Conservation (phyloP, 805 yeast species). For the Metschnikowia koreensis region DNA sequence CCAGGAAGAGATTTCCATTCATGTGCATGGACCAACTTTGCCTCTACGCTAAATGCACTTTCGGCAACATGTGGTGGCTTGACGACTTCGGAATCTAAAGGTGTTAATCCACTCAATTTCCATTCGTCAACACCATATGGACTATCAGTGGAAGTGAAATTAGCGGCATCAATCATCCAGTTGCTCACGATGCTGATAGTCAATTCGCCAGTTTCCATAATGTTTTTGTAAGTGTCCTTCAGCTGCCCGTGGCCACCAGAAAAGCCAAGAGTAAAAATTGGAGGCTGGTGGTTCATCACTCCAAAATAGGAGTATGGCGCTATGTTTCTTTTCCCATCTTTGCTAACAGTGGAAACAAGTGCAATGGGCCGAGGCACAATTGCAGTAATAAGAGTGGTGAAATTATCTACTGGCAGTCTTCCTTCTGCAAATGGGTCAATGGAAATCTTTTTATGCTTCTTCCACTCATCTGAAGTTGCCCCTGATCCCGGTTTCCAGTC, state of each 20-base stretch:
- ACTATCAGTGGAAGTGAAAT: slow-evolving; percentile 45
- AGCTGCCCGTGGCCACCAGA: slow-evolving; percentile 32
- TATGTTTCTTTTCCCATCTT: slow-evolving; percentile 45
- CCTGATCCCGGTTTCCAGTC: slow-evolving; percentile 50
- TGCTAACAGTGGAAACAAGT: slow-evolving; percentile 47
- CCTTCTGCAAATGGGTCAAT: slow-evolving; percentile 46
- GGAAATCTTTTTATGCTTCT: slow-evolving; percentile 40
- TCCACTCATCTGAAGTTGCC: slow-evolving; percentile 46
- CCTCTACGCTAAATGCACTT: slow-evolving; percentile 59
- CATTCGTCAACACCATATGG: slow-evolving; percentile 56
- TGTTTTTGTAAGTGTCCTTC: slow-evolving; percentile 52
- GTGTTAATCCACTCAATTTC: slow-evolving; percentile 53
- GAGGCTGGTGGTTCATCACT: slow-evolving; percentile 53
- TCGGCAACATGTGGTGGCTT: slow-evolving; percentile 59
- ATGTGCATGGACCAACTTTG: slow-evolving; percentile 44
- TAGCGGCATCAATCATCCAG: slow-evolving; percentile 66
- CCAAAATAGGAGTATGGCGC: slow-evolving; percentile 61
- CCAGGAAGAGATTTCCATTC: slow-evolving; percentile 43
- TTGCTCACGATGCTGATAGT: slow-evolving; percentile 59
- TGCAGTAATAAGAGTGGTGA: slow-evolving; percentile 50
- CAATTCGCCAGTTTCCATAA: slow-evolving; percentile 51
- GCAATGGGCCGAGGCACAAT: slow-evolving; percentile 63
- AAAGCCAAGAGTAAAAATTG: slow-evolving; percentile 52
- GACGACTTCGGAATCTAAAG: slow-evolving; percentile 42
- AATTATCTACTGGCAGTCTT: slow-evolving; percentile 44